Base-by-base conservation (phyloP, 805 yeast species). In the Metschnikowia shivogae region DNA sequence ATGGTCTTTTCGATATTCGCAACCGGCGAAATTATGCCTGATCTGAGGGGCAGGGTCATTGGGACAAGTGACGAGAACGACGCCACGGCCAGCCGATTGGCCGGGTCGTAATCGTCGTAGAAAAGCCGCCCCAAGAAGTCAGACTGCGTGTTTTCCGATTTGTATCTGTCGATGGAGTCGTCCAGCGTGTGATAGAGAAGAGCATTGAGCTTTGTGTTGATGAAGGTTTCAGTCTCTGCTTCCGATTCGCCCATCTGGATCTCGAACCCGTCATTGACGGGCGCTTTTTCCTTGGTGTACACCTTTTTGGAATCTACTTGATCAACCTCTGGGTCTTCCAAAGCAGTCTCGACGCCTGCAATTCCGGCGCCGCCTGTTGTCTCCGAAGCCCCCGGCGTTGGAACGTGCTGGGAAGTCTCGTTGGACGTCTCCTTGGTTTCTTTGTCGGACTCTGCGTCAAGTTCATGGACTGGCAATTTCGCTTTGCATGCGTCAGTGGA, bases 101-200 rank as follows among this genome's bases (percentile, higher is more conserved):
- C 72, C 1, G 69, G 61, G 43, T 70, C 74, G 47, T 60, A 71
- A 43, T 70, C 74, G 48, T 71, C 76, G 47, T 67, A 70, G 53
- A 70, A 69, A 9, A 70, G 58, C 42, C 76, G 51, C 4, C 74
- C 76, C 42, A 70, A 48, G 30, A 70, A 60, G 48, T 71, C 76
- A 43, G 68, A 64, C 14, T 65, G 57, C 47, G 60, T 63, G 53
- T 68, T 68, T 45, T 70, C 70, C 42, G 54, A 59, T 43, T 60
- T 60, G 55, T 70, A 70, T 35, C 63, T 40, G 44, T 69, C 73
- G 11, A 70, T 60, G 3, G 68, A 54, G 34, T 71, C 76, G 29
- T 65, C 59, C 31, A 63, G 58, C 5, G 69, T 64, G 50, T 70
- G 72, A 48, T 62, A 71, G 13, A 71, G 49, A 39, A 67, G 50